Conservation (phyloP, 108 stramenopile species). For the Pelagomonas calceolata region DNA sequence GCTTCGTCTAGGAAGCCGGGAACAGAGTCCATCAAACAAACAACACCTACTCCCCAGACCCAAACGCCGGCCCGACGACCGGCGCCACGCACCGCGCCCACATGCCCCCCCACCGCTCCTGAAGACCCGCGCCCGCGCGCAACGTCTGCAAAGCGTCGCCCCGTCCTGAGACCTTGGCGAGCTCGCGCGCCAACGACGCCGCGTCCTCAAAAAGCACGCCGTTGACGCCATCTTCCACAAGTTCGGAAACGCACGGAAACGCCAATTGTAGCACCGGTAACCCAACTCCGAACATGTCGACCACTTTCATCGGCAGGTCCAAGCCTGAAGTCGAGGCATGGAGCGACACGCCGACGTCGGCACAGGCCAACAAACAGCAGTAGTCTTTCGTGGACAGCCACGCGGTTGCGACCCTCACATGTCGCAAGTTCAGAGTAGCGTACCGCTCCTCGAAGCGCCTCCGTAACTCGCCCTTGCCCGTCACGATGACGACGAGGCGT, state of each 20-base stretch:
- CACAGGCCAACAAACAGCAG: constrained; percentile 71
- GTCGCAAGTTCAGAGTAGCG: constrained; percentile 8
- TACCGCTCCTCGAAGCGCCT: constrained; percentile 43
- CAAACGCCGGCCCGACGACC: neutral
- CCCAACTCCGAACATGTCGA: constrained; percentile 90
- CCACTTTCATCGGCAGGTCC: constrained; percentile 97
- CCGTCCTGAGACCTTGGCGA: neutral
- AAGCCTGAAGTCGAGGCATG: constrained; percentile 92
- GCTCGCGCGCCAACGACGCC: neutral
- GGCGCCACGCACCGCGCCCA: neutral
- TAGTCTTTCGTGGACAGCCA: constrained; percentile 92
- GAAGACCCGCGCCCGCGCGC: neutral
- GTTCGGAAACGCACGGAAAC: constrained; percentile 75
- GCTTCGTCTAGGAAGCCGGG: too few relatives aligned
- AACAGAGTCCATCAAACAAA: too few relatives aligned
- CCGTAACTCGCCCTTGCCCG: constrained; percentile 92
- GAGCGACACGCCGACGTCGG: constrained; percentile 79
- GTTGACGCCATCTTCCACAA: constrained; percentile 74
- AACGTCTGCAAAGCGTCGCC: neutral
- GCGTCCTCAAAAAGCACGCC: constrained; percentile 58
- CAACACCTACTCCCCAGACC: too few relatives aligned
- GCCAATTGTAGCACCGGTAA: constrained; percentile 82
- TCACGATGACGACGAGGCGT: constrained; percentile 68
- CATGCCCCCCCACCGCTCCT: neutral
- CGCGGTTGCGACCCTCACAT: constrained; percentile 58